These are phyloP conservation scores for Calonectria pteridis DNA, from an alignment of 2,329 filamentous ascomycete species.

Conservation along the genomic window DNA sequence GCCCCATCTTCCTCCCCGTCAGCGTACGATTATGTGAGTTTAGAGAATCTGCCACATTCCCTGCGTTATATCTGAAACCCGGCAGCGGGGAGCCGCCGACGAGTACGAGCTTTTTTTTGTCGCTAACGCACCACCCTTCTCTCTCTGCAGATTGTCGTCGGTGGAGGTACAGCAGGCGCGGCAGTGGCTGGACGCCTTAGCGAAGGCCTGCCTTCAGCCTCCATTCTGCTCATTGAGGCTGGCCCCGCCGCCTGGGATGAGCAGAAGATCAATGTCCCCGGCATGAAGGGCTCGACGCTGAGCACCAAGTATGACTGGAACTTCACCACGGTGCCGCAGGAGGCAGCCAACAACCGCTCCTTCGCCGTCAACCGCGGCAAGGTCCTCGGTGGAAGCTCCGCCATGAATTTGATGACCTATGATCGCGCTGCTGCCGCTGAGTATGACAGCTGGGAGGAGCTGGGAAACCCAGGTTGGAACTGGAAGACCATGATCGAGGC, in stretches of 20 bases:
- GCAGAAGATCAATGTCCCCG: constrained; percentile 48
- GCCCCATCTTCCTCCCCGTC: constrained; percentile 25
- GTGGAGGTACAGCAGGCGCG: constrained; percentile 48
- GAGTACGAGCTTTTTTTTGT: not conserved
- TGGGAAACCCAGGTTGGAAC: constrained; percentile 53
- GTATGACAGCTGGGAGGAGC: constrained; percentile 53
- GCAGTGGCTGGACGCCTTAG: constrained; percentile 50
- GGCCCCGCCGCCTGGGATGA: constrained; percentile 46
- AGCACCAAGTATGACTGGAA: constrained; percentile 54
- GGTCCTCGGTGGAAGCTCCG: constrained; percentile 60
- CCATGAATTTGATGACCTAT: constrained; percentile 48
- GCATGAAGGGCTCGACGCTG: constrained; percentile 46
- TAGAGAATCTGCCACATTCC: not conserved
- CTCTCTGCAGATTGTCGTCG: constrained; percentile 12
- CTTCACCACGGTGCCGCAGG: constrained; percentile 58
- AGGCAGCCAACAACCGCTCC: constrained; percentile 52
- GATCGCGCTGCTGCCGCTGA: constrained; percentile 52
- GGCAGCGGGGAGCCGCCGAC: not conserved
- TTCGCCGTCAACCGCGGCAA: constrained; percentile 60
- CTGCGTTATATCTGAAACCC: not conserved
- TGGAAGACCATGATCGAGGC: constrained; percentile 52
- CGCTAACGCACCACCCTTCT: not conserved
- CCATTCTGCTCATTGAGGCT: constrained; percentile 48
- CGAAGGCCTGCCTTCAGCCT: constrained; percentile 44
- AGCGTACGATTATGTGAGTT: constrained; percentile 39